A percentile compares a stretch with the other conserved stretches of the same genome.
phyloP scores from a whole-genome alignment of 192 early-diverging fungal genomes.

The Rhizophagus prolifer region DNA sequence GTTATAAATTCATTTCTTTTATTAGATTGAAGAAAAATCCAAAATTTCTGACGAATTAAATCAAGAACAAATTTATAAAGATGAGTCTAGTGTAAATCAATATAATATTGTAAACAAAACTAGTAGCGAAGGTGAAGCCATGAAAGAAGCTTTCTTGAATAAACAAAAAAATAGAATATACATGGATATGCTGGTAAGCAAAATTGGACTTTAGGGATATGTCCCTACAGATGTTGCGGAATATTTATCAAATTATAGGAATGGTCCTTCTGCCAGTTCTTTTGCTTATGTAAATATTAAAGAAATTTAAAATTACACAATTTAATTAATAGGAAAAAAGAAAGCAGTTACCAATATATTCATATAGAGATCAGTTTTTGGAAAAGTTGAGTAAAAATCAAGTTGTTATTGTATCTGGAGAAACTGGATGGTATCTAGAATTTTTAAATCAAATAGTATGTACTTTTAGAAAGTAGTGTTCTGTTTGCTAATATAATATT shows the following conservation, averaged over 20 bases:
- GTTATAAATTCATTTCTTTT: not conserved
- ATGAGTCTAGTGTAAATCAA: not conserved
- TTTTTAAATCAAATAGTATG: not conserved
- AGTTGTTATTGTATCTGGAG: constrained; percentile 76
- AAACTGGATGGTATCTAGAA: constrained; percentile 56
- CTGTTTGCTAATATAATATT: not conserved
- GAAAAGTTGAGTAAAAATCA: constrained; percentile 47
- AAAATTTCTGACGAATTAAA: not conserved
- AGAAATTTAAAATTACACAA: not conserved
- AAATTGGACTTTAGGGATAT: too few relatives aligned
- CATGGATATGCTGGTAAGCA: not conserved
- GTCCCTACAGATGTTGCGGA: too few relatives aligned
- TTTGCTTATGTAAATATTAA: too few relatives aligned
- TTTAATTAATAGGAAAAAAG: constrained; percentile 37
- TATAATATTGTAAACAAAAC: not conserved
- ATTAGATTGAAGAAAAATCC: not conserved
- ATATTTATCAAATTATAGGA: too few relatives aligned
- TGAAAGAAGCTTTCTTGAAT: not conserved
- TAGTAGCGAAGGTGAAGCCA: not conserved
- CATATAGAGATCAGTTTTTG: constrained; percentile 58
- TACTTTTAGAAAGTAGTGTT: not conserved
- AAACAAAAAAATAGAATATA: not conserved
- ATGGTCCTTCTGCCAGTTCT: too few relatives aligned
- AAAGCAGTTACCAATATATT: constrained; percentile 60
- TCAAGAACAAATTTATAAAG: not conserved